Evolutionary conservation across 768 basidiomycete genomes (phyloP), one percentile per base, ranked within the genome.

Genomic region (Rhodosporidiobolus odoratus): DNA sequence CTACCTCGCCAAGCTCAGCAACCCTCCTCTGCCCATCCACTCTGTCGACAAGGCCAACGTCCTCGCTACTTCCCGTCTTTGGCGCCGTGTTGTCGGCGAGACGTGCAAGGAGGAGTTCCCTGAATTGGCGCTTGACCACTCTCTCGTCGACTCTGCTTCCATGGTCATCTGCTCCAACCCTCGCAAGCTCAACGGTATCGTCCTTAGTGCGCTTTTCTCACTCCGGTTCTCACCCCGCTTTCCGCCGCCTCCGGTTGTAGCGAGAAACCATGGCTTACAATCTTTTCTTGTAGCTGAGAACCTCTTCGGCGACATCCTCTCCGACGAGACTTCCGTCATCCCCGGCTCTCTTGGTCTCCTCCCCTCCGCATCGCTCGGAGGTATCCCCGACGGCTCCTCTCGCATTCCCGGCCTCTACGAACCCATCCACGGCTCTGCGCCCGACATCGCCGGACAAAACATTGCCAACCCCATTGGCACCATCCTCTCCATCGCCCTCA

Each of bases 21-120:
- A 89, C 78, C 96, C 96, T 7, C 92, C 94, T 27, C 84, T 95
- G 57, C 84, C 86, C 30, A 88, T 99, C 68, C 91, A 92, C 80
- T 95, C 92, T 0, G 84, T 99, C 79, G 96, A 99, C 84, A 99
- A 99, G 82, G 96, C 96, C 63, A 99, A 99, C 81, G 96, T 99
- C 30, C 86, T 99, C 65, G 96, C 96, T 32, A 90, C 87, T 78
- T 95, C 92, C 43, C 83, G 96, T 58, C 82, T 99, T 50, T 99
- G 96, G 96, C 83, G 96, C 67, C 92, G 88, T 79, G 89, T 91
- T 30, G 95, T 96, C 63, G 89, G 86, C 3, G 91, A 96, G 78
- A 87, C 89, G 3, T 80, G 96, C 75, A 81, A 84, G 58, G 85
- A 85, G 40, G 96, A 99, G 79, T 97, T 89, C 80, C 93, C 95